Base-by-base conservation (phyloP, 176 grass and related monocot species). In the Bolboschoenus planiculmis region DNA sequence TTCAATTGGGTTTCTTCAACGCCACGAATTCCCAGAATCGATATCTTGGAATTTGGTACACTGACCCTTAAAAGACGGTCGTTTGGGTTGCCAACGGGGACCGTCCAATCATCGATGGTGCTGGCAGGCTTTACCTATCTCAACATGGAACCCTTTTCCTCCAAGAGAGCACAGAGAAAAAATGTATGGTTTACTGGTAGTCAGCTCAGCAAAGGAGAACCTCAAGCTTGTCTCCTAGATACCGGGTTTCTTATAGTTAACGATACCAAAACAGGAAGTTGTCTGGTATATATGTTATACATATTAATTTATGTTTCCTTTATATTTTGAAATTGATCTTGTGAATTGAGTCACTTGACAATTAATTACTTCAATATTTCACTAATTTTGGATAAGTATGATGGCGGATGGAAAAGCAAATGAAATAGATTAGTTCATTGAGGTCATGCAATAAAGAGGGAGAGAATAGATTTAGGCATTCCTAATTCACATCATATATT, bases 21-120 rank as follows among this genome's bases (percentile, higher is more conserved):
- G 35, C 10, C 54, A 40, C 55, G 36, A 34, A 59, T 16, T 26
- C 20, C 4, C 18, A 10, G 11, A 81, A 29, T 9, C 20, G 1
- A 24, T 81, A 81, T 81, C 78, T 81, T 16, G 78, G 78, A 26
- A 81, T 81, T 23, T 81, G 78, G 78, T 10, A 10, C 54, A 81
- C 54, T 0, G 34, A 56, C 35, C 34, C 23, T 20, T 20, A 46
- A 8, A 56, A 62, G 11, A 46, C 78, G 3, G 53, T 81, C 4
- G 21, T 81, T 0, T 81, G 78, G 78, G 56, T 81, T 26, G 56
- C 78, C 34, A 81, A 81, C 42, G 9, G 21, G 14, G 78, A 20
- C 4, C 37, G 1, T 26, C 55, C 78, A 20, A 62, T 81, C 31
- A 62, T 59, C 18, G 27, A 7, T 42, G 54, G 16, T 2, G 2